Evolutionary conservation across 495 filamentous ascomycete genomes (phyloP), one percentile per base, ranked within the genome.

Genomic region (Delitschia confertaspora): DNA sequence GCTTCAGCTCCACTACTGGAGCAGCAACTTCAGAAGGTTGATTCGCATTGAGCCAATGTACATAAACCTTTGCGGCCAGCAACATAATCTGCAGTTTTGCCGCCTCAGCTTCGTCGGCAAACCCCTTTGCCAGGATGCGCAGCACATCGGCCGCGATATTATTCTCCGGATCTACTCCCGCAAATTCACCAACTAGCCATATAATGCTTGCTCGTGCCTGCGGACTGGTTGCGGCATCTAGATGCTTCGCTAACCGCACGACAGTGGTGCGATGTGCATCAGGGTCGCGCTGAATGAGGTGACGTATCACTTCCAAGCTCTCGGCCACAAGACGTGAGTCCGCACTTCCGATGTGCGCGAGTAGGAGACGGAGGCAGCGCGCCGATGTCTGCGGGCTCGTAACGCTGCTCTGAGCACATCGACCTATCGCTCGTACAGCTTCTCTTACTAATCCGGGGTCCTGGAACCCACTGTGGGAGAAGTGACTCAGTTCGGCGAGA

Each of bases 121-220:
- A 98, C 9, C 76, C 77, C 57, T 87, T 88, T 7, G 83, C 77
- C 8, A 98, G 68, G 10, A 96, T 81, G n/a, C 93, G 76, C 2
- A 96, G 70, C 14, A 95, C 88, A 57, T 98, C 91, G 0, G 89
- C 77, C 0, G 93, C 91, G 44, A 98, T 85, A 57, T 91, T 93
- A 38, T 85, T 75, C 49, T 83, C 80, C 2, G 78, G 72, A 45
- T 88, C 79, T 8, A 80, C 53, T 0, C 84, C 84, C 1, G 91
- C 76, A 55, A 86, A 96, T 63, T 98, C 91, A 37, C 91, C 91
- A 0, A 98, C 88, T 3, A 98, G 78, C 91, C 91, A 98, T 51
- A 96, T 84, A 46, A 96, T 95, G 23, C 80, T 89, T 10, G 93
- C 89, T 41, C 91, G 72, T 3, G 91, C 93, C 40, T 83, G 79